Evolutionary conservation across 257 asterid genomes (phyloP).

Genomic region (Vinca minor): DNA sequence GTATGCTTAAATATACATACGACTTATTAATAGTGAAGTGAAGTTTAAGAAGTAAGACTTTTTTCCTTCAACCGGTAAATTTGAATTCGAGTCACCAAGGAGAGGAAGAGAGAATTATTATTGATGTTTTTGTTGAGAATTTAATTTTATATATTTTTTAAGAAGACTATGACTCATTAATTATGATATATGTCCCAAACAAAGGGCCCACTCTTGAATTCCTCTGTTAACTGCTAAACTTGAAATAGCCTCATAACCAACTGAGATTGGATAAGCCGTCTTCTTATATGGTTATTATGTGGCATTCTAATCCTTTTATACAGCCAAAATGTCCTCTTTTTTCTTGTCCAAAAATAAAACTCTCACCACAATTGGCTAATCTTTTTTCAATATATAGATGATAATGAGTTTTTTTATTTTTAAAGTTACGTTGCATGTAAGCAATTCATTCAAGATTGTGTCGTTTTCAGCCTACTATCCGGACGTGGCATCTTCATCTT

Average conservation of each 20-base stretch:
- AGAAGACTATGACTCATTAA: no score
- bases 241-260: neutral
- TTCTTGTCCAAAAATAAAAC: neutral
- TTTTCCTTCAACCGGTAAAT: no score
- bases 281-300: slow-evolving; percentile 15
- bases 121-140: no score
- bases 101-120: no score
- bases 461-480: neutral
- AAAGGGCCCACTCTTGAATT: neutral
- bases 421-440: slow-evolving; percentile 19
- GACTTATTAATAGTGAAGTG: no score
- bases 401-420: neutral
- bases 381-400: neutral
- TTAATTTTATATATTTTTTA: no score
- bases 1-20: no score
- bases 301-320: slow-evolving; percentile 22
- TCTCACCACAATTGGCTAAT: slow-evolving; percentile 10
- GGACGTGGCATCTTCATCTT: slow-evolving; percentile 10
- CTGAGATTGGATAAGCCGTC: neutral
- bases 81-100: no score
- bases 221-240: neutral
- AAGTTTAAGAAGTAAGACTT: no score
- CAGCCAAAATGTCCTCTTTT: neutral
- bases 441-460: slow-evolving; percentile 1
- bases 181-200: neutral